Base-by-base conservation (phyloP, 208 protist genomes). In the Acanthamoeba rhysodes region DNA sequence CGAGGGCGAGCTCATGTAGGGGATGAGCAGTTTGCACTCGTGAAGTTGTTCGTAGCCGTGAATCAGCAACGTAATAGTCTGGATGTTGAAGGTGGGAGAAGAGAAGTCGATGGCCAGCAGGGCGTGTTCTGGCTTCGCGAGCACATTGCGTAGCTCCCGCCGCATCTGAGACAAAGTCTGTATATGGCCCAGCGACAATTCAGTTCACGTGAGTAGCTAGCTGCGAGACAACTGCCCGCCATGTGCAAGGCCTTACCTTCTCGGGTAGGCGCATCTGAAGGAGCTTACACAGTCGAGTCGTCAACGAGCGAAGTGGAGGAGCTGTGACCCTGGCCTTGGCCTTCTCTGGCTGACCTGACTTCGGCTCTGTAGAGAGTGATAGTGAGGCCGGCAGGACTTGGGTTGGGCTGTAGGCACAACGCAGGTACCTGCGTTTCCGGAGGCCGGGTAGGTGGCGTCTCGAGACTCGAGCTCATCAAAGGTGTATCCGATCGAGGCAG, bases 41-140 rank as follows among this genome's bases (percentile, higher is more conserved):
- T 95, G 92, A 10, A 95, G 72, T 12, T 95, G 92, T n/a, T 95
- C 92, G 74, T 95, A 95, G 45, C 92, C 92, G 9, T 72, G 50
- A 34, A 95, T 87, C 34, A 95, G 55, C 14, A 70, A 7, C 4
- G 92, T 95, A 4, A 87, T 50, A 34, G 70, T 87, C 57, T 82
- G 92, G n/a, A 95, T 50, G 24, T 95, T 95, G 72, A 95, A 87
- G 10, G 50, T 48, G 68, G 92, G 18, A 16, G 62, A 59, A 12
- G 70, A 74, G n/a, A 93, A 93, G 50, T 93, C 88, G 41, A 93
- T 37, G 16, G 88, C 62, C 66, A 93, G 66, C 57, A 93, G 50
- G 1, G 37, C 88, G 32, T 82, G 45, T 27, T 93, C 88, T 6
- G 88, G 88, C 50, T 78, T 64, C 37, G 37, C 57, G 41, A 93